Conservation (phyloP, 495 filamentous ascomycete genomes). For the Aspergillus heteromorphus region DNA sequence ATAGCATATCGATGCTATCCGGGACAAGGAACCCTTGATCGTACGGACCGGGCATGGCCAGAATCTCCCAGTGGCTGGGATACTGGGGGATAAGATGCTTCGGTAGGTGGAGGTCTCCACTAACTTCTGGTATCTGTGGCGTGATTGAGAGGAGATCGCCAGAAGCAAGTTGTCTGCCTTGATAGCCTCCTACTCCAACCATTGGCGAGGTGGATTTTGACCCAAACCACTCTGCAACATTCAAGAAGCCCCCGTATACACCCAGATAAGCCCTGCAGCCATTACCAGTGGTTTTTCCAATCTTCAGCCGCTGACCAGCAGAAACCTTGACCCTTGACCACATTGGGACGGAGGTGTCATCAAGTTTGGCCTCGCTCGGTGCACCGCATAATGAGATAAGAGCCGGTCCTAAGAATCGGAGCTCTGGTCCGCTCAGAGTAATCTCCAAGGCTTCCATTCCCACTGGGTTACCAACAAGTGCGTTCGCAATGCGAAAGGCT, state of each 20-base stretch:
- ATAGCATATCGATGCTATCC: constrained; percentile 52
- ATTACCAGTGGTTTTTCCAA: constrained; percentile 46
- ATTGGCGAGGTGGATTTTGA: constrained; percentile 54
- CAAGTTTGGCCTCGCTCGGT: constrained; percentile 40
- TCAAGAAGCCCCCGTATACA: constrained; percentile 51
- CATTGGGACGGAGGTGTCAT: constrained; percentile 42
- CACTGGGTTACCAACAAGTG: constrained; percentile 50
- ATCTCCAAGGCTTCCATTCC: constrained; percentile 53
- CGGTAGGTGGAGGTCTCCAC: constrained; percentile 28
- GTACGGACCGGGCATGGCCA: constrained; percentile 54
- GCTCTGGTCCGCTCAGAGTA: constrained; percentile 53
- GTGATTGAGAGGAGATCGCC: constrained; percentile 46
- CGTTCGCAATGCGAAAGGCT: constrained; percentile 50
- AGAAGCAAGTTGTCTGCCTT: constrained; percentile 48
- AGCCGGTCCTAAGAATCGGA: constrained; percentile 46
- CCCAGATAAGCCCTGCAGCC: constrained; percentile 57
- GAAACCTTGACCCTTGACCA: constrained; percentile 49
- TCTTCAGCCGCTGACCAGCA: constrained; percentile 48
- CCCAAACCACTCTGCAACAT: constrained; percentile 51
- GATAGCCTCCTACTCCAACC: constrained; percentile 52
- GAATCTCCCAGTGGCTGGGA: constrained; percentile 40
- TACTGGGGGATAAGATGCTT: constrained; percentile 39
- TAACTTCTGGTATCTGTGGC: constrained; percentile 22
- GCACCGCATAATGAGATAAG: constrained; percentile 52
- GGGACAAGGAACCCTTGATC: constrained; percentile 48